Evolutionary conservation across 371 early-diverging fungal genomes (phyloP), one percentile per base, ranked within the genome.

Genomic region (Mucor indicus): DNA sequence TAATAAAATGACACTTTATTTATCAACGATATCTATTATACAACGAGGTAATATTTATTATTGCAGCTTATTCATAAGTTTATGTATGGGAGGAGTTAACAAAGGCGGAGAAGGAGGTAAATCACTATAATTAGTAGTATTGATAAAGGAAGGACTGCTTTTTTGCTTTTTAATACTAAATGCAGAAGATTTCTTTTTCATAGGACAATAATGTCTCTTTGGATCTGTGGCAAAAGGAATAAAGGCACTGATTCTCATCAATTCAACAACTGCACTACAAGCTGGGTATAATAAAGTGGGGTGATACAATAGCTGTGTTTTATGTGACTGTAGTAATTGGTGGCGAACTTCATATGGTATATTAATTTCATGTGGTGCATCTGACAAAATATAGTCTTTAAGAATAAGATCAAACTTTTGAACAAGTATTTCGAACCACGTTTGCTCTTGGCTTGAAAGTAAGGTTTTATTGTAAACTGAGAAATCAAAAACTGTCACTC

Each of bases 361-460:
- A 21, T 72, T 72, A 40, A 72, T 64, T 46, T 72, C 72, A 48
- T 65, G 68, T 5, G 59, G 50, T 15, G 72, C 60, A 38, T 72
- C 60, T 36, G 50, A 53, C 9, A 62, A 37, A 11, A 72, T 57
- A 27, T 60, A 67, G 0, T 48, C 48, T 27, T 55, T 41, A 1
- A 72, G 31, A 1, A 72, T 72, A 23, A 40, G 39, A 13, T 67
- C 48, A 32, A 72, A 72, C 33, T 60, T 57, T 17, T 50, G 40
- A 23, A 55, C 55, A 15, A 72, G 37, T 0, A 43, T 53, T 4
- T 60, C 55, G 36, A 67, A 72, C 31, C 55, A 52, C 2, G 56
- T 31, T 7, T 27, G 37, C 10, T 67, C 56, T 39, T 62, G 47
- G 4, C 48, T 36, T 33, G 55, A 51, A 9, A 68, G 37, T 23